Conservation (phyloP, 768 basidiomycete species). For the Suillus fuscotomentosus region DNA sequence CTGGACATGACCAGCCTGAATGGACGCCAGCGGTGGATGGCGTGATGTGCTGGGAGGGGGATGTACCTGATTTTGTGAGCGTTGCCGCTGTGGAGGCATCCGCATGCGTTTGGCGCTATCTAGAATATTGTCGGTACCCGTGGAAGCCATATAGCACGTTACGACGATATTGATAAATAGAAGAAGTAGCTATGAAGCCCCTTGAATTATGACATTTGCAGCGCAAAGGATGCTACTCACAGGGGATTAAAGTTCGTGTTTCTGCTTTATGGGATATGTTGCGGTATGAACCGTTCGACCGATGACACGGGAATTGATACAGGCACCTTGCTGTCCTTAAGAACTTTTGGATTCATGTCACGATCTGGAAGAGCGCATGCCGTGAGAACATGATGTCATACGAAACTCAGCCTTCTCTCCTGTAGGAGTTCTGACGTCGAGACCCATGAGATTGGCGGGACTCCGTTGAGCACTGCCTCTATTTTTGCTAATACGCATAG, state of each 20-base stretch:
- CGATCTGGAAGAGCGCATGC: background rate
- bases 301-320: background rate
- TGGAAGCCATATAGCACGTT: background rate
- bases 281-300: background rate
- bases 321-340: background rate
- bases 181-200: background rate
- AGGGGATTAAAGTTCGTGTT: background rate
- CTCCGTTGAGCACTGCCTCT: background rate
- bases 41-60: constrained; percentile 1
- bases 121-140: background rate
- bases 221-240: background rate
- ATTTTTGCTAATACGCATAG: too few relatives aligned
- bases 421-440: background rate
- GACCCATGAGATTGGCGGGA: background rate
- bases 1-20: constrained; percentile 7
- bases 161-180: background rate
- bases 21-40: background rate
- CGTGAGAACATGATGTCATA: constrained; percentile 6
- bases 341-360: background rate
- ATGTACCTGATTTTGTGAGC: background rate
- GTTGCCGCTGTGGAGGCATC: constrained; percentile 2
- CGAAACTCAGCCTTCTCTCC: background rate
- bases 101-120: background rate
- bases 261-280: background rate
- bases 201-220: background rate